These are phyloP conservation scores for Sugiyamaella americana DNA, from an alignment of 805 yeast species.

Conservation along the genomic window DNA sequence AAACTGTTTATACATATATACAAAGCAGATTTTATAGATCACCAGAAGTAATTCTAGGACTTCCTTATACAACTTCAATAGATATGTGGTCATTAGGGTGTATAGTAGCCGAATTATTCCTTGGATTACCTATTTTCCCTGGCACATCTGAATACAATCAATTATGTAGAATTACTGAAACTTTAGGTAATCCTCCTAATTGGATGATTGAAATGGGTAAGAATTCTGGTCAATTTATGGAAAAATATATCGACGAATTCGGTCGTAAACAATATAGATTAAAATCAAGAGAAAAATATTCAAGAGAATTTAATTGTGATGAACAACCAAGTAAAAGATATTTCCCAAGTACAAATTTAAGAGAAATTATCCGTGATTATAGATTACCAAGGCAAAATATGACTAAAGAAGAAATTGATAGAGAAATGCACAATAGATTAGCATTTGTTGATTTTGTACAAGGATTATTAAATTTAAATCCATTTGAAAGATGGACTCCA, in stretches of 20 bases:
- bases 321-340: conserved; percentile 85
- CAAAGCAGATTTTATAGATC: conserved; percentile 91
- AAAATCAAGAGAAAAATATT: conserved; percentile 50
- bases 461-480: conserved; percentile 78
- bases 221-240: conserved; percentile 64
- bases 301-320: conserved; percentile 35
- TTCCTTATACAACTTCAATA: conserved; percentile 86
- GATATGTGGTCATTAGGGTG: conserved; percentile 98
- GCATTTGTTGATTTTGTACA: conserved; percentile 69
- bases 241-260: conserved; percentile 37
- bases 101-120: conserved; percentile 79
- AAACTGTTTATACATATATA: conserved; percentile 83
- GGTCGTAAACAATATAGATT: conserved; percentile 35
- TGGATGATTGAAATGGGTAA: conserved; percentile 98
- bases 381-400: conserved; percentile 38
- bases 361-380: conserved; percentile 73
- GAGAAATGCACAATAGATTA: conserved; percentile 66
- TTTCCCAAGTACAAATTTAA: conserved; percentile 57
- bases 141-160: conserved; percentile 94
- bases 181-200: conserved; percentile 79
- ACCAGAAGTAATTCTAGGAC: conserved; percentile 88
- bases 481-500: conserved; percentile 94
- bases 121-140: conserved; percentile 91
- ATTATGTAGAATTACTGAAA: conserved; percentile 69
- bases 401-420: conserved; percentile 44